Base-by-base conservation (phyloP, 2,329 filamentous ascomycete genomes). In the Magnaporthiopsis poae region DNA sequence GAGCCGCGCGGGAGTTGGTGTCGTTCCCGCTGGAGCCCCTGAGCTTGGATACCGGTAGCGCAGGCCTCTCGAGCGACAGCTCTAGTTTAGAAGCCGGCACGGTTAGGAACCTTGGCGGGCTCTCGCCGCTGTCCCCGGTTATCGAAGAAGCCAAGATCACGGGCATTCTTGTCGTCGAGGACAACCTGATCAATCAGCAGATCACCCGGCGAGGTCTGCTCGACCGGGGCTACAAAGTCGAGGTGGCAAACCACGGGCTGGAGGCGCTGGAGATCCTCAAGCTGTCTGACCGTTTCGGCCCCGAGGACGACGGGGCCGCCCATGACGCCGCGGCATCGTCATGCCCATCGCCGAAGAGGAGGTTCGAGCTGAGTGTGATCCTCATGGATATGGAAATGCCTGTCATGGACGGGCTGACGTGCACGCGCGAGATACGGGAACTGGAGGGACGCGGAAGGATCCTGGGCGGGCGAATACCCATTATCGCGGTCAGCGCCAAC, bases 381-480 rank as follows among this genome's bases (percentile, higher is more conserved):
- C 79, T 91, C 27, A 91, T 91, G 89, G 89, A 91, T 71, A 86
- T 90, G 70, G 88, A 91, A 72, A 91, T 91, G 89, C 89, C 89
- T 1, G 77, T 90, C 21, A 88, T 89, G 80, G 88, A 91, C 70
- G 89, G 89, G 0, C 77, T 89, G 67, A 85, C 86, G 1, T 89
- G 88, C 72, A 88, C 87, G 15, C 80, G 81, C 39, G 80, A 81
- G 61, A 90, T 92, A 66, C 82, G 89, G 21, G 80, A 85, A 68
- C 75, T 89, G 66, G 86, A 90, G 74, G 15, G 35, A 13, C 75
- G 80, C 46, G 84, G 84, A 11, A 79, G 80, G 68, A 77, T 88
- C 4, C 29, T 64, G 29, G 80, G 80, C 21, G 81, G 83, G 2
- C 71, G 81, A 67, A 81, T 89, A 25, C 86, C 86, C 7, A 87